These are phyloP conservation scores for Dactylellina cionopaga DNA, from an alignment of 2,329 filamentous ascomycete genomes.

Conservation along the genomic window DNA sequence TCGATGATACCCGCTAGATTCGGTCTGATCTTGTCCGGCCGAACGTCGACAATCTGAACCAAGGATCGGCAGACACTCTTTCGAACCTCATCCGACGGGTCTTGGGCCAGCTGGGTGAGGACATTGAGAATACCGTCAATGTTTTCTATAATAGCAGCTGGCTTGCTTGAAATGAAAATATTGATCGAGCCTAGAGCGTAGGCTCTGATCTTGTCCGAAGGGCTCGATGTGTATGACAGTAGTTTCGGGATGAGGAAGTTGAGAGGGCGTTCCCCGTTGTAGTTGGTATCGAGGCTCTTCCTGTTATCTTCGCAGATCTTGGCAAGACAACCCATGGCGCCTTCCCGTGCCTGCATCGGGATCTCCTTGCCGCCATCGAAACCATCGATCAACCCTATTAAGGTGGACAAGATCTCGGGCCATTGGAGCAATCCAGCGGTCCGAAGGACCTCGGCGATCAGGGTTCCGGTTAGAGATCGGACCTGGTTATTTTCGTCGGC, in stretches of 20 bases:
- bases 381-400: slow-evolving; percentile 74
- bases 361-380: slow-evolving; percentile 66
- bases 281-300: slow-evolving; percentile 83
- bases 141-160: slow-evolving; percentile 80
- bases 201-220: slow-evolving; percentile 78
- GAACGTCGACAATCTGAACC: slow-evolving; percentile 87
- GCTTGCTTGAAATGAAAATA: slow-evolving; percentile 86
- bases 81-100: slow-evolving; percentile 81
- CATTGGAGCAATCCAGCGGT: slow-evolving; percentile 86
- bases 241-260: slow-evolving; percentile 90
- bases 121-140: slow-evolving; percentile 83
- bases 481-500: slow-evolving; percentile 85
- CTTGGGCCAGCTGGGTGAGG: slow-evolving; percentile 81
- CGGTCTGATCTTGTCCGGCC: slow-evolving; percentile 88
- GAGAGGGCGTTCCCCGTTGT: slow-evolving; percentile 86
- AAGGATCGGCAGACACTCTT: slow-evolving; percentile 94
- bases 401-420: slow-evolving; percentile 87
- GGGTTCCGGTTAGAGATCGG: slow-evolving; percentile 87
- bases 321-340: slow-evolving; percentile 88
- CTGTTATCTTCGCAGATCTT: slow-evolving; percentile 98
- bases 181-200: slow-evolving; percentile 87
- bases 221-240: slow-evolving; percentile 82
- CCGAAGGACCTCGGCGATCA: slow-evolving; percentile 90
- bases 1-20: slow-evolving; percentile 88
- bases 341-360: slow-evolving; percentile 80